Percentiles rank a stretch among this genome's conserved stretches.
Evolutionary conservation across 2,329 filamentous ascomycete species (phyloP).

Genomic region (Phaeomoniella chlamydospora): DNA sequence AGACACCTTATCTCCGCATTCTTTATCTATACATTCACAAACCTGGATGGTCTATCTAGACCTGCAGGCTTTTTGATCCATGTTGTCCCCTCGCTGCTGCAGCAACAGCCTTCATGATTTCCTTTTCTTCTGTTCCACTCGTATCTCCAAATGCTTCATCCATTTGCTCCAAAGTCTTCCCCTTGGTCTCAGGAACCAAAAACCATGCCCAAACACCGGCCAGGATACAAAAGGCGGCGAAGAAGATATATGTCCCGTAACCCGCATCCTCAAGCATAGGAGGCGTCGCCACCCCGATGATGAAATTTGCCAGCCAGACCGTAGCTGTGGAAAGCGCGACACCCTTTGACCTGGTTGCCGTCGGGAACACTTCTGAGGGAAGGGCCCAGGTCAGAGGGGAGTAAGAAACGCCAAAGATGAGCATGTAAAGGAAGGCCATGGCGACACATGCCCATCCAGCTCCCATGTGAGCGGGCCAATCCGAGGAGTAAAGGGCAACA

Average conservation of each 20-base stretch:
- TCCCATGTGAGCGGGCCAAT: slow-evolving; percentile 12
- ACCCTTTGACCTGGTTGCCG: slow-evolving; percentile 20
- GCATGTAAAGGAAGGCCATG: slow-evolving; percentile 22
- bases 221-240: slow-evolving; percentile 11
- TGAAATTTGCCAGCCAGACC: slow-evolving; percentile 25
- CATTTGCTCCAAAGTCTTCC: slow-evolving; percentile 2
- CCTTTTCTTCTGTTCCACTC: background rate
- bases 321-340: slow-evolving; percentile 18
- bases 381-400: slow-evolving; percentile 21
- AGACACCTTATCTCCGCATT: no score
- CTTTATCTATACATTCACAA: no score
- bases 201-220: slow-evolving; percentile 9
- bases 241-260: slow-evolving; percentile 24
- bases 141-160: slow-evolving; percentile 7
- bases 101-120: no score
- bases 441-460: slow-evolving; percentile 22
- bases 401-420: slow-evolving; percentile 20
- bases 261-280: slow-evolving; percentile 18
- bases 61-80: no score
- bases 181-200: slow-evolving; percentile 10
- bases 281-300: slow-evolving; percentile 19
- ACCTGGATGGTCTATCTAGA: no score
- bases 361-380: slow-evolving; percentile 21
- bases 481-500: slow-evolving; percentile 8
- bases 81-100: no score